A percentile compares a stretch with the other conserved stretches of the same genome.
Conservation (phyloP, 768 basidiomycete species). For the Lactarius sanguifluus region DNA sequence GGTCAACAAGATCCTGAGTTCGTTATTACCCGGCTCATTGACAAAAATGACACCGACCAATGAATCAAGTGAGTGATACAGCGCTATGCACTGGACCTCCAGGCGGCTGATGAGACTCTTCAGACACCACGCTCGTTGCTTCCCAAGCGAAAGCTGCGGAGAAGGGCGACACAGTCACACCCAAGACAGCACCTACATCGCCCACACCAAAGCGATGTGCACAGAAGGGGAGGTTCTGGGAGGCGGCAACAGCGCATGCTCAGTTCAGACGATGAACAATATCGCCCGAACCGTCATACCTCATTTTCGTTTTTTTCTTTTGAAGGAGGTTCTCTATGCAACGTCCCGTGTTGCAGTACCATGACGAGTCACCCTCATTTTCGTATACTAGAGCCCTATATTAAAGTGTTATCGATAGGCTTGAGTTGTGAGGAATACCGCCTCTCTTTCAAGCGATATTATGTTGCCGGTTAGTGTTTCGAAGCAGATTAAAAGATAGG, state of each 20-base stretch:
- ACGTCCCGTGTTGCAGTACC: not conserved
- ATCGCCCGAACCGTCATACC: not conserved
- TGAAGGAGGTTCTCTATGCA: not conserved
- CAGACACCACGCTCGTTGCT: constrained; percentile 3
- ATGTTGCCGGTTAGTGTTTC: not conserved
- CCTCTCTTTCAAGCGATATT: not conserved
- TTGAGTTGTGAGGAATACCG: not conserved
- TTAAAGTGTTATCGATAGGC: not conserved
- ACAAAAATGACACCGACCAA: not conserved
- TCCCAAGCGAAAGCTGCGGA: not conserved
- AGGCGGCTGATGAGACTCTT: not conserved
- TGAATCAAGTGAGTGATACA: constrained; percentile 10
- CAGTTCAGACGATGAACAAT: not conserved
- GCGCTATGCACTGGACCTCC: not conserved
- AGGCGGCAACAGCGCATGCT: not conserved
- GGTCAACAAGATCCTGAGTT: not conserved
- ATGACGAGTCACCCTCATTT: not conserved
- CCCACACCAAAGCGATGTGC: not conserved
- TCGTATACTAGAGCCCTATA: not conserved
- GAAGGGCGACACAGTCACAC: not conserved
- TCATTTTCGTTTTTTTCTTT: not conserved
- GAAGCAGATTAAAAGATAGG: not conserved
- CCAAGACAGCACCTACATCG: not conserved
- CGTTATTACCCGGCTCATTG: not conserved
- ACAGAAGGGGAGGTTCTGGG: not conserved